phyloP scores from a whole-genome alignment of 225 moss, liverwort and hornwort genomes.

The Rhytidiadelphus loreus region DNA sequence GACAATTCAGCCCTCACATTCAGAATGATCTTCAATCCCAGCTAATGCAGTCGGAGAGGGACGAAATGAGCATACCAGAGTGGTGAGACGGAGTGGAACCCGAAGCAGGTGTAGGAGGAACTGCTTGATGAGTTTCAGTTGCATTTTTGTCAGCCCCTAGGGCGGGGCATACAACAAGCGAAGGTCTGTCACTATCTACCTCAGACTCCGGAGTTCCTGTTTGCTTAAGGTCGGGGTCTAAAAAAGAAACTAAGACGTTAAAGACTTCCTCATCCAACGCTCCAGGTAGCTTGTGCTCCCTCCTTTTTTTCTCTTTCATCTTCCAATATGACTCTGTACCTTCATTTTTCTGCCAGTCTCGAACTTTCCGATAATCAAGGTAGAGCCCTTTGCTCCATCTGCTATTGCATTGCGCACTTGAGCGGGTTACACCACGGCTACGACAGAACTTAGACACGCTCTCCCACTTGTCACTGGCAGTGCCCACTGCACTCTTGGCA shows the following conservation, averaged over 20 bases:
- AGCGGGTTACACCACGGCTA: slow-evolving; percentile 49
- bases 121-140: slow-evolving; percentile 11
- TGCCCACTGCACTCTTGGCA: slow-evolving; percentile 38
- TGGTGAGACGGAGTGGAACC: slow-evolving; percentile 12
- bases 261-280: slow-evolving; percentile 61
- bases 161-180: slow-evolving; percentile 3
- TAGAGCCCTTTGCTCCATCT: slow-evolving; percentile 65
- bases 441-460: slow-evolving; percentile 47
- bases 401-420: slow-evolving; percentile 54
- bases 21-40: neutral
- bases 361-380: slow-evolving; percentile 57
- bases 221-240: slow-evolving; percentile 37
- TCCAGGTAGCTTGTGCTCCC: slow-evolving; percentile 59
- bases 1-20: neutral
- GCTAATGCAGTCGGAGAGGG: neutral
- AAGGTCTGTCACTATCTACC: slow-evolving; percentile 43
- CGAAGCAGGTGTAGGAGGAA: slow-evolving; percentile 6
- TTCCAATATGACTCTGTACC: slow-evolving; percentile 59
- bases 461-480: slow-evolving; percentile 62
- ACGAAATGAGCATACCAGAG: slow-evolving; percentile 14
- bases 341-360: slow-evolving; percentile 61
- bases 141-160: slow-evolving; percentile 3
- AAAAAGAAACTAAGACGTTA: slow-evolving; percentile 40
- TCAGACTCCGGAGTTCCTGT: slow-evolving; percentile 45
- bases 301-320: slow-evolving; percentile 67